A percentile compares a stretch with the other conserved stretches of the same genome.
Conservation (phyloP, 805 yeast genomes). For the Scheffersomyces ergatensis region DNA sequence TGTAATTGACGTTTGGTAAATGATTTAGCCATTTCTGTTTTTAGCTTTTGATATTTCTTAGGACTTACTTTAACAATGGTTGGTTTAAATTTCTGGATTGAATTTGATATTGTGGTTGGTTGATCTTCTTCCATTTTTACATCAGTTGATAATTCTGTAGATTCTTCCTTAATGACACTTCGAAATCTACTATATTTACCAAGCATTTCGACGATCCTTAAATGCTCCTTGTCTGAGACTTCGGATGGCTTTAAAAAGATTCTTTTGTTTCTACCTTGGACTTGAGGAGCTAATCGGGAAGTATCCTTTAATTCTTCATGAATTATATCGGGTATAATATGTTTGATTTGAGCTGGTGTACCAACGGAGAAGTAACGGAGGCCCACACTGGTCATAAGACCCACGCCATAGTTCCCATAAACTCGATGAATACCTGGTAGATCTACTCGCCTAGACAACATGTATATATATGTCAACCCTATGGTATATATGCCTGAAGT, state of each 20-base stretch:
- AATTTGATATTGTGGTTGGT: neutral
- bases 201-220: neutral
- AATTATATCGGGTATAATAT: slow-evolving; percentile 2
- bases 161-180: neutral
- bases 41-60: slow-evolving; percentile 6
- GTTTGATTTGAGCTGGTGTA: neutral
- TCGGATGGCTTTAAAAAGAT: slow-evolving; percentile 3
- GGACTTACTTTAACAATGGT: slow-evolving; percentile 4
- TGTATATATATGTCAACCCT: too few species aligned
- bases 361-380: too few species aligned
- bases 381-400: too few species aligned
- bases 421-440: too few species aligned
- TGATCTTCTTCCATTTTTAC: neutral
- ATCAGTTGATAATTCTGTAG: neutral
- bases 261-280: slow-evolving; percentile 1
- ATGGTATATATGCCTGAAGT: too few species aligned
- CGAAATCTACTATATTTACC: neutral
- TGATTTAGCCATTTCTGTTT: slow-evolving; percentile 6
- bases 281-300: neutral
- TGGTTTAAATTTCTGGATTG: slow-evolving; percentile 12
- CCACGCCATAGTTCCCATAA: too few species aligned
- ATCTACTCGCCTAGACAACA: neutral
- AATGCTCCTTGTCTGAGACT: neutral
- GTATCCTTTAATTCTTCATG: slow-evolving; percentile 2
- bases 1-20: slow-evolving; percentile 13